Base-by-base conservation (phyloP, 2,329 filamentous ascomycete species). In the Fusarium palustre region DNA sequence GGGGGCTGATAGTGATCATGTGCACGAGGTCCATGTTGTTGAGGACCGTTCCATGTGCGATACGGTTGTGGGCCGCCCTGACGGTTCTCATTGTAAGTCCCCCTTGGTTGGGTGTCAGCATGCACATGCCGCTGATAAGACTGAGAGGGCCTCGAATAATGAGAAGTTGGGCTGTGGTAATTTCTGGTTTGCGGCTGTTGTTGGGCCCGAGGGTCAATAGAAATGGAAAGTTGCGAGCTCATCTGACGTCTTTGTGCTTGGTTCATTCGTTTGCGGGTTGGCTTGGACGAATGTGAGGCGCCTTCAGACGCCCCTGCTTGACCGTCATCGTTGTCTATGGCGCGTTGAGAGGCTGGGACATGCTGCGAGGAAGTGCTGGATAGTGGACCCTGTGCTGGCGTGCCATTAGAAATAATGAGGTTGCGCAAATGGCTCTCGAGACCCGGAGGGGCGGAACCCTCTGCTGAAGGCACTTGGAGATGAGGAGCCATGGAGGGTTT, bases 231-330 rank as follows among this genome's bases (percentile, higher is more conserved):
- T 67, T 90, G 85, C 7, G 87, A 82, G 58, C 83, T 88, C 86
- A 89, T 87, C 71, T 90, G 87, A 24, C 88, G 84, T 49, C 88
- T 82, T 70, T 90, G 86, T 2, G 88, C 88, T 73, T 91, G 88
- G 64, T 91, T 91, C 4, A 81, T 84, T 24, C 88, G 86, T 70
- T 84, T 88, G 70, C 81, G 80, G 52, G 70, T 63, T n/a, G 74
- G 58, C 55, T 78, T 82, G 68, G 71, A 74, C 22, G 70, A 52
- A 42, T 70, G 64, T 9, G 66, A 48, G 15, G 39, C 16, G 4
- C 52, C 50, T 55, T 61, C 63, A 24, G 61, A 41, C 45, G 52
- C 28, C 24, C 56, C 60, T 20, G n/a, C 22, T 18, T n/a, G 28
- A 45, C 41, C 18, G n/a, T 20, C 38, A 28, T 31, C 36, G 24